Conservation (phyloP, 805 yeast species). For the Metschnikowia colocasiae region DNA sequence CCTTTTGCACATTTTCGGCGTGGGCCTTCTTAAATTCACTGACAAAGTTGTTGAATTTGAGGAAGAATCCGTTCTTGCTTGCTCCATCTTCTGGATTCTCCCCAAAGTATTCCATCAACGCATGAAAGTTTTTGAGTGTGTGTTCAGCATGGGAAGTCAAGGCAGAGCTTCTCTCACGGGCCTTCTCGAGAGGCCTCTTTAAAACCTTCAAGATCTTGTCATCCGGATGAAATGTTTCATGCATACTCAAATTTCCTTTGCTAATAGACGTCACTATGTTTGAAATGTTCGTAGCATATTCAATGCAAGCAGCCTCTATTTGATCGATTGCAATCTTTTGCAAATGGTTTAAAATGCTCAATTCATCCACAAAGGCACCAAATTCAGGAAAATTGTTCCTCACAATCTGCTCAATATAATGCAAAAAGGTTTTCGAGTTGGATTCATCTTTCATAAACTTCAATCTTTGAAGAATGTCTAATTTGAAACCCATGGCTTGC, state of each 20-base stretch:
- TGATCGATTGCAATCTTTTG: conserved; percentile 81
- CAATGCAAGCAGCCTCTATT: conserved; percentile 65
- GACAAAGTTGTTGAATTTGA: conserved; percentile 75
- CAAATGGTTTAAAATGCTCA: conserved; percentile 53
- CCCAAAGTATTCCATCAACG: conserved; percentile 81
- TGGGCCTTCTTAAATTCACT: conserved; percentile 77
- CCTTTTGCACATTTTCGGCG: conserved; percentile 70
- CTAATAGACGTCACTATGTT: conserved; percentile 73
- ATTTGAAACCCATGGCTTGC: conserved; percentile 89
- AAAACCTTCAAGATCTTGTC: conserved; percentile 67
- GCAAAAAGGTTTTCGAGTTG: conserved; percentile 83
- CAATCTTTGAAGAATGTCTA: conserved; percentile 84
- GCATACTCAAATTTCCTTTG: conserved; percentile 82
- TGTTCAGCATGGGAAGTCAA: conserved; percentile 28
- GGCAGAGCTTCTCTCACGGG: conserved; percentile 57
- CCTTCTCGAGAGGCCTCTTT: conserved; percentile 66
- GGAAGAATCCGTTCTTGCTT: conserved; percentile 68
- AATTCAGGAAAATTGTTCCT: conserved; percentile 79
- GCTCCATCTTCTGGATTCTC: conserved; percentile 73
- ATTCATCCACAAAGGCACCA: conserved; percentile 70
- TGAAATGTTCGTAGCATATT: conserved; percentile 54
- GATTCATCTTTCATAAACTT: conserved; percentile 87
- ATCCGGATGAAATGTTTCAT: conserved; percentile 73
- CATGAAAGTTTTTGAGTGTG: conserved; percentile 39
- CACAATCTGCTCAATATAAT: conserved; percentile 87